Base-by-base conservation (phyloP, 805 yeast genomes). In the Torulaspora franciscae region DNA sequence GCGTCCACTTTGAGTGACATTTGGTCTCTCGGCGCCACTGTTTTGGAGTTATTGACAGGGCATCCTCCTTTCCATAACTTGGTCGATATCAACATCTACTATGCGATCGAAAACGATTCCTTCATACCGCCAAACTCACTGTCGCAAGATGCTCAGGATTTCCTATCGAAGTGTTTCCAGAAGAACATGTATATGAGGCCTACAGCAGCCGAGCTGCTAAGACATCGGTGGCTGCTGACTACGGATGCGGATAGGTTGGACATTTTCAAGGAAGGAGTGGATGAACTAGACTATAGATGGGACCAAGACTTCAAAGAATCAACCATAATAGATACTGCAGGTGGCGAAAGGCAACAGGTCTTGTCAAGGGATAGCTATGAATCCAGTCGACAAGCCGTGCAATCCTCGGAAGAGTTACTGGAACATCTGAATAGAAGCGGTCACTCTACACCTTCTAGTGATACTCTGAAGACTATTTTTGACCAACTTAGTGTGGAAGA, bases 1-100 rank as follows among this genome's bases (percentile, higher is more conserved):
- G 84, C 91, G 1, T 82, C 95, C 7, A 79, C 91, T 0, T 84
- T 95, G 1, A 86, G 95, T 2, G 99, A 93, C 67, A 78, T 85
- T 24, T 85, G 93, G 98, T 85, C 95, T 6, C 65, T 93, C 23
- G 99, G 98, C 2, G 95, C 97, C n/a, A 91, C 98, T 0, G 77
- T 90, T 3, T 78, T 91, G 2, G 99, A 93, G 62, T 70, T 93
- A 33, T 69, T 87, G 41, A 83, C 95, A 0, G 95, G 88, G 0
- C 74, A 79, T 40, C 98, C 99, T 0, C 96, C 97, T 0, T 88
- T 87, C 57, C 82, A 83, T 49, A 81, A 86, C 36, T 56, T 53
- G 52, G 66, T 56, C 49, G 72, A 58, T 46, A 57, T 63, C 14
- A 64, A 64, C 28, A 64, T 65, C 6, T 65, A 63, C 41, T 64